phyloP scores from a whole-genome alignment of 495 filamentous ascomycete genomes.

The Recurvomyces mirabilis region DNA sequence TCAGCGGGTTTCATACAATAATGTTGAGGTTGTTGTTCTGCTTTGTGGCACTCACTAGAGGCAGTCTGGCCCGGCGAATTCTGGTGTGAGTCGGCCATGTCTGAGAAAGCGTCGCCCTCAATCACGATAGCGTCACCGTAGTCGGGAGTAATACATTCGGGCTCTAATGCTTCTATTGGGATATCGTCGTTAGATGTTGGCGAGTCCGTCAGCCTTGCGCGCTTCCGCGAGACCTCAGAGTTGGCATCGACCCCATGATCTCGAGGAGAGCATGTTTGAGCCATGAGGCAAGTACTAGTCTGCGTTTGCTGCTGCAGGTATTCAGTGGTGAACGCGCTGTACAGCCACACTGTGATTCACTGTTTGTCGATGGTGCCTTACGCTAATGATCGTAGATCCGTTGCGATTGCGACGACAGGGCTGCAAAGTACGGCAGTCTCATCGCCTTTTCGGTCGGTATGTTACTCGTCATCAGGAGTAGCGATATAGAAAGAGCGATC shows the following conservation, averaged over 20 bases:
- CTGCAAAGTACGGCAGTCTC: too few relatives aligned
- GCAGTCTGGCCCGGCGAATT: not conserved
- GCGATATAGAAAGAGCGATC: too few relatives aligned
- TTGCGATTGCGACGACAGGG: too few relatives aligned
- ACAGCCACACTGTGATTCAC: too few relatives aligned
- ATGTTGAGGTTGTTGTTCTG: not conserved
- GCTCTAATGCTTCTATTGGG: slow-evolving; percentile 19
- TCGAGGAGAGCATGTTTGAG: slow-evolving; percentile 10
- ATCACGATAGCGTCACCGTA: slow-evolving; percentile 17
- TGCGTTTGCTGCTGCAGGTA: too few relatives aligned
- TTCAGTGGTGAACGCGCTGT: too few relatives aligned
- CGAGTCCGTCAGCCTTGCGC: slow-evolving; percentile 16
- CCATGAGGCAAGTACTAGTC: slow-evolving; percentile 17
- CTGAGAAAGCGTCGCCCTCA: slow-evolving; percentile 10
- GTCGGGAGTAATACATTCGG: slow-evolving; percentile 22
- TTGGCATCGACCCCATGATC: slow-evolving; percentile 14
- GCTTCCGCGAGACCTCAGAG: slow-evolving; percentile 14
- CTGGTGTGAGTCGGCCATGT: slow-evolving; percentile 1
- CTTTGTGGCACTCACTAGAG: not conserved
- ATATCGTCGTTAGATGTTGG: slow-evolving; percentile 19
- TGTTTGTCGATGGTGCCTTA: too few relatives aligned
- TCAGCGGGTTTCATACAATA: too few relatives aligned
- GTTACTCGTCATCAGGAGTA: too few relatives aligned
- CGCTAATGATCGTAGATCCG: too few relatives aligned
- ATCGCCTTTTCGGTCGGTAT: too few relatives aligned